These are phyloP conservation scores for Deuterostichococcus epilithicus DNA, from an alignment of 139 green algal species.

Conservation along the genomic window DNA sequence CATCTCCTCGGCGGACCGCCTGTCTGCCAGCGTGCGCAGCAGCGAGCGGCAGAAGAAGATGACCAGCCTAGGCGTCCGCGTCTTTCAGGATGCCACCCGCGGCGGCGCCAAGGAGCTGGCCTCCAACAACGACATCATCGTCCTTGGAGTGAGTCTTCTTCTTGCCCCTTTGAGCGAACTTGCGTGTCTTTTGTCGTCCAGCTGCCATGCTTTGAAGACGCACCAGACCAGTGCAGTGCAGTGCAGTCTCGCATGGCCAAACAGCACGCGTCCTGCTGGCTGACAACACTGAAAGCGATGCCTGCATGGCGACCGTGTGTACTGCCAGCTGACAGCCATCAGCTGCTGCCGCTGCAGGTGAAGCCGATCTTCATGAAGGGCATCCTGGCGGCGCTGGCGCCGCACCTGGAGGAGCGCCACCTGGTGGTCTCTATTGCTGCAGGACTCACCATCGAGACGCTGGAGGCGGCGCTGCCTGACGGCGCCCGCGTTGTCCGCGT, in stretches of 20 bases:
- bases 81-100: neutral
- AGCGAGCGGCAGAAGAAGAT: slow-evolving; percentile 19
- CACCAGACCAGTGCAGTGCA: neutral
- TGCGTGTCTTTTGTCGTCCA: neutral
- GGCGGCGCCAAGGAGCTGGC: slow-evolving; percentile 1
- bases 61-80: neutral
- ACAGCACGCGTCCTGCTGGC: too few species aligned
- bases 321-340: too few species aligned
- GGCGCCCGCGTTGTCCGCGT: slow-evolving; percentile 51
- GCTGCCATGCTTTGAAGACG: neutral
- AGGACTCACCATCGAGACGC: slow-evolving; percentile 66
- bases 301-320: too few species aligned
- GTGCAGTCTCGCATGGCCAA: too few species aligned
- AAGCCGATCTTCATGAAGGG: slow-evolving; percentile 82
- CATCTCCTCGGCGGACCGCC: slow-evolving; percentile 11
- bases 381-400: slow-evolving; percentile 48
- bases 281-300: too few species aligned
- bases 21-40: slow-evolving; percentile 8
- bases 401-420: slow-evolving; percentile 19
- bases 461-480: slow-evolving; percentile 26
- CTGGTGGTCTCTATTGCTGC: slow-evolving; percentile 90
- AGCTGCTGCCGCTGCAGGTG: too few species aligned
- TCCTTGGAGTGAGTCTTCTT: neutral
- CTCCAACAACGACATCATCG: neutral
- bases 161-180: neutral